A percentile compares a stretch with the other conserved stretches of the same genome.
These are phyloP conservation scores for Holtermanniella nyarrowii DNA, from an alignment of 768 basidiomycete species.

Conservation along the genomic window DNA sequence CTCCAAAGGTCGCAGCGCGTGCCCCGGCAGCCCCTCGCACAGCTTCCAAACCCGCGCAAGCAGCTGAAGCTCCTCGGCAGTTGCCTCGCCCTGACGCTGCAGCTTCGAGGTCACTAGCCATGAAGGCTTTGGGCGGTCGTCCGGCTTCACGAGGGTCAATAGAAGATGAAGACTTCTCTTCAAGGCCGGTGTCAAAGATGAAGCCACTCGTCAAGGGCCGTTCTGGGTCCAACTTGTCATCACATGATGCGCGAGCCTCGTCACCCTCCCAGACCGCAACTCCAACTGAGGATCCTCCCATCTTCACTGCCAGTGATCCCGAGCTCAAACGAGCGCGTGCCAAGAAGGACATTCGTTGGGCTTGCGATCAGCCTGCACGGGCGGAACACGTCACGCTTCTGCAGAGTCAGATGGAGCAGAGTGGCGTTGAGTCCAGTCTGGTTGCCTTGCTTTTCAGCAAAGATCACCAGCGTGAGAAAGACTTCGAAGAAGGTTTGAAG, in stretches of 20 bases:
- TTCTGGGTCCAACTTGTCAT: slow-evolving; percentile 43
- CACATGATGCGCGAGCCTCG: slow-evolving; percentile 45
- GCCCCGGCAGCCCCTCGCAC: slow-evolving; percentile 7
- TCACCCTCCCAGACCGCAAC: slow-evolving; percentile 1
- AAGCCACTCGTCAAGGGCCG: slow-evolving; percentile 39
- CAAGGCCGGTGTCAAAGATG: neutral
- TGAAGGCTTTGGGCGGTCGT: slow-evolving; percentile 19
- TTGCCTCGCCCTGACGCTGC: slow-evolving; percentile 16
- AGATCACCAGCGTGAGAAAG: slow-evolving; percentile 90
- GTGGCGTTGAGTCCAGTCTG: slow-evolving; percentile 62
- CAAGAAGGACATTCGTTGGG: slow-evolving; percentile 69
- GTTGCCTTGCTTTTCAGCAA: slow-evolving; percentile 75
- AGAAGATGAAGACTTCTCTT: neutral
- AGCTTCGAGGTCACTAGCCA: slow-evolving; percentile 25
- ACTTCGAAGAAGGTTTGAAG: slow-evolving; percentile 68
- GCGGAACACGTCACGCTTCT: slow-evolving; percentile 76
- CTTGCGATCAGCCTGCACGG: slow-evolving; percentile 72
- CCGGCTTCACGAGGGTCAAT: neutral
- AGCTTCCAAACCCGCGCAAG: slow-evolving; percentile 37
- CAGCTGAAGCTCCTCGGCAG: slow-evolving; percentile 10
- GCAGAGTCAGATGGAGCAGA: slow-evolving; percentile 80
- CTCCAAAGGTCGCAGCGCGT: slow-evolving; percentile 11
- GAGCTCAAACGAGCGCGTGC: slow-evolving; percentile 57
- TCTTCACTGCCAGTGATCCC: slow-evolving; percentile 49
- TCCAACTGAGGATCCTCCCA: slow-evolving; percentile 23